Evolutionary conservation across 306 rosid genomes (phyloP).

Genomic region (Quercus berberidifolia): DNA sequence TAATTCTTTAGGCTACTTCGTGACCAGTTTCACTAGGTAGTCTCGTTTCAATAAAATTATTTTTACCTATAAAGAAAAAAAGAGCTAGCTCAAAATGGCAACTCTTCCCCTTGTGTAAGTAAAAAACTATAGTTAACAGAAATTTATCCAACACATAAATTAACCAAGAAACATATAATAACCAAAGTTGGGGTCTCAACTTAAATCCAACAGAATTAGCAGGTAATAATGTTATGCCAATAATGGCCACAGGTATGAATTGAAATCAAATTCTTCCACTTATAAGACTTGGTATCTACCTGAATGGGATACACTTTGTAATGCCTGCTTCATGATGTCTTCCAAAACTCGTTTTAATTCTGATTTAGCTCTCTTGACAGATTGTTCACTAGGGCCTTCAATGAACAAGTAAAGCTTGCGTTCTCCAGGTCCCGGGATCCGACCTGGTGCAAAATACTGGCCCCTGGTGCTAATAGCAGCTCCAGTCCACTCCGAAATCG

Average conservation of each 20-base stretch:
- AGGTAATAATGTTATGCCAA: neutral
- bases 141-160: neutral
- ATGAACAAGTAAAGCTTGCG: constrained; percentile 92
- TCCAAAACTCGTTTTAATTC: constrained; percentile 85
- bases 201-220: constrained; percentile 1
- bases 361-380: constrained; percentile 86
- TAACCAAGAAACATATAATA: neutral
- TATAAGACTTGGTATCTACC: constrained; percentile 87
- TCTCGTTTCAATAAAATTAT: too few species aligned
- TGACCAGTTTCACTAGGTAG: too few species aligned
- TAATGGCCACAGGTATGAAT: neutral
- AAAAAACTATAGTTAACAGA: neutral
- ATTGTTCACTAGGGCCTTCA: constrained; percentile 86
- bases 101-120: too few species aligned
- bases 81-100: too few species aligned
- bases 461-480: constrained; percentile 98
- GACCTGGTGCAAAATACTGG: constrained; percentile 80
- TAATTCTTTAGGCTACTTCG: too few species aligned
- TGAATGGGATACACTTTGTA: constrained; percentile 84
- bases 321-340: constrained; percentile 78
- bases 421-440: constrained; percentile 74
- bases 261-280: constrained; percentile 43
- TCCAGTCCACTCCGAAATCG: constrained; percentile 91
- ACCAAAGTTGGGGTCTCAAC: neutral
- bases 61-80: too few species aligned